Evolutionary conservation across 805 yeast species (phyloP), one percentile per base, ranked within the genome.

Genomic region (Candida nemodendra): DNA sequence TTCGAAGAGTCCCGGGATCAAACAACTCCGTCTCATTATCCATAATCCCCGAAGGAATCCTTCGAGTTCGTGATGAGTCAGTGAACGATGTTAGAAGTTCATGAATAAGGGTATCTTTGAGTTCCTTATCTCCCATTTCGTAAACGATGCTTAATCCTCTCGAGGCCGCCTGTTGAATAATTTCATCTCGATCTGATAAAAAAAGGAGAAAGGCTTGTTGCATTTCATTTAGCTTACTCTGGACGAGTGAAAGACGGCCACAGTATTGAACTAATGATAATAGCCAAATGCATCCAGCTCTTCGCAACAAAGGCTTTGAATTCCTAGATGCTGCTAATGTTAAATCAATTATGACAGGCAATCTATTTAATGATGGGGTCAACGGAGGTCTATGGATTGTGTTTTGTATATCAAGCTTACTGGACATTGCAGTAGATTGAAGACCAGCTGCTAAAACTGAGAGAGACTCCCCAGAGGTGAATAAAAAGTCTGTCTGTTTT

Each of bases 141-240:
- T 85, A 91, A 4, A 89, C 74, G 13, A 90, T 65, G 46, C 90
- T 78, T 36, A 91, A 68, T 3, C 97, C 99, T 48, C 95, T 71
- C 0, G 95, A 80, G 0, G 98, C 96, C 9, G 93, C 76, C 43
- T 91, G 97, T 55, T 91, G 97, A n/a, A 89, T 69, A 14, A 89
- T 61, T 21, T 90, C 96, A 56, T 91, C 96, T 35, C 81, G 68
- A 45, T 84, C 93, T 0, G 86, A 79, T 38, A 91, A 66, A 53
- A 86, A 85, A 42, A 74, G 72, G 84, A 88, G 79, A 51, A 91
- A 90, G 1, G 83, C 65, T 4, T 74, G 54, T 57, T 91, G 96
- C 29, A 89, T 77, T 17, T 74, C 74, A n/a, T 76, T 64, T 0
- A 87, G 68, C 4, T 62, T 64, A 0, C 54, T 61, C 17, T 54